Evolutionary conservation across 2,329 filamentous ascomycete genomes (phyloP).

Genomic region (Aspergillus cejpii): DNA sequence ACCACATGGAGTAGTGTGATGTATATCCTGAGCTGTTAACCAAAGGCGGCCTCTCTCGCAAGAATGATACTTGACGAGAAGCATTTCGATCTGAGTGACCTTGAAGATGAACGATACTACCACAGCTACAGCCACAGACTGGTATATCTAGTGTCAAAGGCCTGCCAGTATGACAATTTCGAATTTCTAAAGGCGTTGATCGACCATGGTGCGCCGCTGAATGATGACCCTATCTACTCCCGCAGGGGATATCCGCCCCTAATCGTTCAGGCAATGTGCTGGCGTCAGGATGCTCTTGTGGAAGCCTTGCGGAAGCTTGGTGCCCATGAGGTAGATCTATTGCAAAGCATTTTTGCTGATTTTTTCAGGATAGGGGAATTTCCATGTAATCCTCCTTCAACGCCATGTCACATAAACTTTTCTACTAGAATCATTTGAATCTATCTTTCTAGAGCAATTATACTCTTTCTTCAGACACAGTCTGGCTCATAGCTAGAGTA

Average conservation of each 20-base stretch:
- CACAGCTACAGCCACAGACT: not conserved
- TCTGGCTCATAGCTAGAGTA: too few species aligned
- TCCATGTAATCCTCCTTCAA: not conserved
- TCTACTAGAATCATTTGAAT: not conserved
- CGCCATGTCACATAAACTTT: not conserved
- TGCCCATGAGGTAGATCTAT: not conserved
- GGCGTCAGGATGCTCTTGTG: not conserved
- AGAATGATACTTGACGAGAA: not conserved
- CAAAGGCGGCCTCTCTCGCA: not conserved
- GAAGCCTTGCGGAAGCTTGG: not conserved
- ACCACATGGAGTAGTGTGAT: not conserved
- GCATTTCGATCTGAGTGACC: not conserved
- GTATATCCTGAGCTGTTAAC: slow-evolving; percentile 1
- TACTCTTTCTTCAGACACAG: too few species aligned
- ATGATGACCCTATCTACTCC: not conserved
- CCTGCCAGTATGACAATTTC: not conserved
- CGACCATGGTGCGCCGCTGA: not conserved
- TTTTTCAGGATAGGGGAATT: not conserved
- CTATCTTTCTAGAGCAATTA: too few species aligned
- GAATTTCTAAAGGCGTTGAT: not conserved
- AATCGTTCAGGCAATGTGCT: not conserved
- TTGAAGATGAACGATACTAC: not conserved
- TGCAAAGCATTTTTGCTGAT: not conserved
- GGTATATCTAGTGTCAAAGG: not conserved
- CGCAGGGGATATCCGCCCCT: not conserved